Conservation (phyloP, 2,329 filamentous ascomycete genomes). For the Aspergillus ochraceus region DNA sequence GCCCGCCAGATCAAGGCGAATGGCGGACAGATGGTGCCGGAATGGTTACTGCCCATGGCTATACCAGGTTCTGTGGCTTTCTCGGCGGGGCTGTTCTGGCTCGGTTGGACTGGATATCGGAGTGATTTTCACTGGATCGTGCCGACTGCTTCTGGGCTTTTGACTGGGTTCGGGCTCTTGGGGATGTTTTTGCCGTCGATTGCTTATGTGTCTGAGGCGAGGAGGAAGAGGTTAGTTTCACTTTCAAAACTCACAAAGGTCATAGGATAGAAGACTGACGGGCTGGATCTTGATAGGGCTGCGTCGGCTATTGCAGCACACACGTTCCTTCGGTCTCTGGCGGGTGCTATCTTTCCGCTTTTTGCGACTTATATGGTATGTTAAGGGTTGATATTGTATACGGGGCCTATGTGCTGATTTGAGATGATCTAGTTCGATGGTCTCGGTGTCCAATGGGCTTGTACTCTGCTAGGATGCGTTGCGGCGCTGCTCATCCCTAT, state of each 20-base stretch:
- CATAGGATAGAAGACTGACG: background rate
- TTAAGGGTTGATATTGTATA: background rate
- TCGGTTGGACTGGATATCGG: slow-evolving; percentile 65
- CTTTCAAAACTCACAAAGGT: background rate
- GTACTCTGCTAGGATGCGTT: slow-evolving; percentile 1
- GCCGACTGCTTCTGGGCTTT: slow-evolving; percentile 46
- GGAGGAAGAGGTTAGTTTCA: slow-evolving; percentile 50
- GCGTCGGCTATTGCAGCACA: slow-evolving; percentile 58
- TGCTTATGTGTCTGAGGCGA: slow-evolving; percentile 61
- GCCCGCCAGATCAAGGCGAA: slow-evolving; percentile 66
- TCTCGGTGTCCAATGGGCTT: slow-evolving; percentile 1
- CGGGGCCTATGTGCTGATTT: background rate
- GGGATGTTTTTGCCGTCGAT: slow-evolving; percentile 57
- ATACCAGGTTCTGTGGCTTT: slow-evolving; percentile 54
- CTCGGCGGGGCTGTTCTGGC: slow-evolving; percentile 68
- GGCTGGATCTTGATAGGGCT: slow-evolving; percentile 30
- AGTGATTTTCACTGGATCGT: slow-evolving; percentile 41
- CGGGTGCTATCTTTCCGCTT: slow-evolving; percentile 38
- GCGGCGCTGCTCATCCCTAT: background rate
- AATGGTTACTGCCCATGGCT: slow-evolving; percentile 56
- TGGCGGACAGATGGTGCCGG: slow-evolving; percentile 56
- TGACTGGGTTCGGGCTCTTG: slow-evolving; percentile 58
- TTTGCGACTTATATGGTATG: slow-evolving; percentile 20
- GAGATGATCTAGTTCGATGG: background rate
- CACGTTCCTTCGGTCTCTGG: slow-evolving; percentile 46